Evolutionary conservation across 257 asterid genomes (phyloP), one percentile per base, ranked within the genome.

Genomic region (Plantago elongata): DNA sequence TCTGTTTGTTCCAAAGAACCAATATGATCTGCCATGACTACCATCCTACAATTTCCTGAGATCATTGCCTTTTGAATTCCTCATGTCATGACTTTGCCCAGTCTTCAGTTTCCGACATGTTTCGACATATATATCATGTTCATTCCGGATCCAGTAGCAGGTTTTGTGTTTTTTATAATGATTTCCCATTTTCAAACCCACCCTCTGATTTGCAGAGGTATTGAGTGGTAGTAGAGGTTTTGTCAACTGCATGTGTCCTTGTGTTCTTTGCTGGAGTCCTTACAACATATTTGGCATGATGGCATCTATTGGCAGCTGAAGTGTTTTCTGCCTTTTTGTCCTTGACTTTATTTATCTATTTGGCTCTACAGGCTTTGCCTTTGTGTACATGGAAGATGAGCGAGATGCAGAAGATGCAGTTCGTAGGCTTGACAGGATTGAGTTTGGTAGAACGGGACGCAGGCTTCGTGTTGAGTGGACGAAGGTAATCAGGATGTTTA

Each of bases 51-150:
- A 80, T 79, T 81, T 63, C 83, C 93, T 80, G 80, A 84, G 93
- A 81, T 87, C 89, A 84, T 86, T 82, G 95, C 89, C 92, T 79
- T 83, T 88, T 83, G 88, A 89, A 84, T 91, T 84, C 87, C 82
- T 88, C 92, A 84, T 87, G 93, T 88, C 92, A 84, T 87, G 93
- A 83, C 79, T 84, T 83, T 90, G 98, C 87, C 64, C 90, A 77
- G 84, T 83, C 85, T 81, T 83, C 94, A 72, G 75, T 81, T 79
- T 77, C 87, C 81, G 78, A 85, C 87, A 80, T 84, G 90, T 91
- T 85, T 78, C 96, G 74, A 80, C 94, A 78, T 88, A 85, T 74
- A 75, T 83, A 79, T 72, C 95, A 73, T 85, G 90, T 86, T 80
- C 98, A 83, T 74, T 87, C 81, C 82, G 71, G 92, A 86, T 81